Evolutionary conservation across 2,329 filamentous ascomycete species (phyloP).

Genomic region (Ascocoryne sarcoides): DNA sequence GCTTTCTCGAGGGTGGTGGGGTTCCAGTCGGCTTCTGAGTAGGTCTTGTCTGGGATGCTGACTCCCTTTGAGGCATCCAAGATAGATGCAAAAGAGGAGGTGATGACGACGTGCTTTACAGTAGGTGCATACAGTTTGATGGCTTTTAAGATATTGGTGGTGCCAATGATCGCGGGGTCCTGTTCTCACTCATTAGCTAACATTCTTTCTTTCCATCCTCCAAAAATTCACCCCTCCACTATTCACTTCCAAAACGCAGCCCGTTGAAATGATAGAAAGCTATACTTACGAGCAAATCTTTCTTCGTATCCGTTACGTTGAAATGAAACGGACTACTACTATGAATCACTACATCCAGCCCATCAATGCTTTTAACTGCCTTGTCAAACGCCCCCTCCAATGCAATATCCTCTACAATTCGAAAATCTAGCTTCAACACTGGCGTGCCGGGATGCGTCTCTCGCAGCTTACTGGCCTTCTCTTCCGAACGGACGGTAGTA

Average conservation of each 20-base stretch:
- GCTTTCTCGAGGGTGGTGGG: slow-evolving; percentile 38
- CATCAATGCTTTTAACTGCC: slow-evolving; percentile 36
- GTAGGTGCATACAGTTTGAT: slow-evolving; percentile 32
- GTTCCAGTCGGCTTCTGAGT: slow-evolving; percentile 44
- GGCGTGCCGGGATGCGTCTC: slow-evolving; percentile 26
- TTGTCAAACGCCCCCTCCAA: slow-evolving; percentile 57
- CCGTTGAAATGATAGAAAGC: background rate
- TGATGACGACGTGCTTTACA: slow-evolving; percentile 37
- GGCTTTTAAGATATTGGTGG: slow-evolving; percentile 38
- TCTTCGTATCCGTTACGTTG: slow-evolving; percentile 15
- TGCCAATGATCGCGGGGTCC: slow-evolving; percentile 45
- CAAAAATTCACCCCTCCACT: too few relatives aligned
- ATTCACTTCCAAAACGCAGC: too few relatives aligned
- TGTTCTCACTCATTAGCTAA: too few relatives aligned
- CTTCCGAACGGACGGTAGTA: slow-evolving; percentile 35
- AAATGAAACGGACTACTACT: slow-evolving; percentile 45
- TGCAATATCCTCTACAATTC: slow-evolving; percentile 63
- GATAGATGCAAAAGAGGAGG: slow-evolving; percentile 55
- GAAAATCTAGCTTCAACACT: slow-evolving; percentile 29
- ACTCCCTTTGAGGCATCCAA: slow-evolving; percentile 32
- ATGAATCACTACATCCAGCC: slow-evolving; percentile 60
- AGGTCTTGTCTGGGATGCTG: slow-evolving; percentile 15
- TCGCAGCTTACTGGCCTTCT: slow-evolving; percentile 35
- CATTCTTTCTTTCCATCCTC: too few relatives aligned
- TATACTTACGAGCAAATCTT: slow-evolving; percentile 31